Conservation (phyloP, 495 filamentous ascomycete genomes). For the Rostrohypoxylon terebratum region DNA sequence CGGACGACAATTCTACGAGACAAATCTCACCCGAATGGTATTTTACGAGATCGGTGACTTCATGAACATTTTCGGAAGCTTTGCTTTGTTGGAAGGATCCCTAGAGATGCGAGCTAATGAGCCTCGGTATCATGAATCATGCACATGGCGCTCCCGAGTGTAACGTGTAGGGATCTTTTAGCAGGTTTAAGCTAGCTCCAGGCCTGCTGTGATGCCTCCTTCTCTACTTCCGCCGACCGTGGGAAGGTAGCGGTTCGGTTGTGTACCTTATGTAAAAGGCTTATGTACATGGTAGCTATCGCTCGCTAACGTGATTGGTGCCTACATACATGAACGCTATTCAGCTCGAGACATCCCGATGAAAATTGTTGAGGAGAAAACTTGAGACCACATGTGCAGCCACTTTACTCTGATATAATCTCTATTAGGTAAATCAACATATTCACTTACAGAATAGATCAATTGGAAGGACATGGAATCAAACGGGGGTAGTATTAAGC, state of each 20-base stretch:
- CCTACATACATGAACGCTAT: neutral
- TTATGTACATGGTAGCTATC: no score
- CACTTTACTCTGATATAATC: no score
- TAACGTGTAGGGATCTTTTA: neutral
- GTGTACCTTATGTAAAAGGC: no score
- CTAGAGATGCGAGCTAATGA: neutral
- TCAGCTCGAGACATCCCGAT: neutral
- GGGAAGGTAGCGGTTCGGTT: neutral
- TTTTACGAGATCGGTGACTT: neutral
- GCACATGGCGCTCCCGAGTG: slow-evolving; percentile 5
- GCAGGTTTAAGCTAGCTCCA: neutral
- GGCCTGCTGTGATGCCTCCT: neutral
- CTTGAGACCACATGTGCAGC: neutral
- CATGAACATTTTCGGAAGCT: neutral
- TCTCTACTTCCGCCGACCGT: neutral
- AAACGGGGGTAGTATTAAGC: neutral
- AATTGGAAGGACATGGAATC: neutral
- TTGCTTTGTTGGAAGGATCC: neutral
- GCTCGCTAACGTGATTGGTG: neutral
- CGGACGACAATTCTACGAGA: neutral
- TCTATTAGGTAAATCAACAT: neutral
- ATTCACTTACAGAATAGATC: neutral
- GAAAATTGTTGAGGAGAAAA: neutral
- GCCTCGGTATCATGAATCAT: slow-evolving; percentile 2
- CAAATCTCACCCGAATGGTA: neutral